A percentile compares a stretch with the other conserved stretches of the same genome.
These are phyloP conservation scores for Blastobotrys ciferrii DNA, from an alignment of 1,139 yeast species.

Conservation along the genomic window DNA sequence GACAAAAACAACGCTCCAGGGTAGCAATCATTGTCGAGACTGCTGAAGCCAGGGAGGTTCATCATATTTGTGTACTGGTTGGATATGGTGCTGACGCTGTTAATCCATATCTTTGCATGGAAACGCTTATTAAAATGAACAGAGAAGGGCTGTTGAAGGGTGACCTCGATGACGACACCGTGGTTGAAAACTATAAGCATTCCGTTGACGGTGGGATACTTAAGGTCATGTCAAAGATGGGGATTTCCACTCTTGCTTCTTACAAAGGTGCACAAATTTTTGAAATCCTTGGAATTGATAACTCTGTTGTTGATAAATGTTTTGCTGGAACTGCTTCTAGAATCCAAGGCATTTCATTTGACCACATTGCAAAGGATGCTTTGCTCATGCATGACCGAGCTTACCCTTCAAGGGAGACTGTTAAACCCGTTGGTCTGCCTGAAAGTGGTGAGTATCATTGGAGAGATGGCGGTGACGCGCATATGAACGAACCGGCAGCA, in stretches of 20 bases:
- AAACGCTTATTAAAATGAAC: constrained; percentile 82
- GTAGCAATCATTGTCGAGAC: constrained; percentile 90
- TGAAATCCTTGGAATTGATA: constrained; percentile 94
- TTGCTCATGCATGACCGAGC: constrained; percentile 91
- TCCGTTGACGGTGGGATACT: constrained; percentile 88
- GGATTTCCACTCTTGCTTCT: constrained; percentile 94
- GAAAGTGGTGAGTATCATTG: constrained; percentile 98
- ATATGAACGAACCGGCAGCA: constrained; percentile 91
- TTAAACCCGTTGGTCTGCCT: constrained; percentile 73
- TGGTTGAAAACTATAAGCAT: constrained; percentile 73
- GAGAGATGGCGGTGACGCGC: constrained; percentile 98
- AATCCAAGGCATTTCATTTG: constrained; percentile 93
- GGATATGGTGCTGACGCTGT: constrained; percentile 98
- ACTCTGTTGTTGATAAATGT: constrained; percentile 91
- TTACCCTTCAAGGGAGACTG: constrained; percentile 71
- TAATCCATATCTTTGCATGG: constrained; percentile 91
- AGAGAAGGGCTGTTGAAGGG: constrained; percentile 70
- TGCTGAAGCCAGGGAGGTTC: constrained; percentile 97
- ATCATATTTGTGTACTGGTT: constrained; percentile 88
- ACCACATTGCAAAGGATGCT: constrained; percentile 94
- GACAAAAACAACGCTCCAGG: constrained; percentile 94
- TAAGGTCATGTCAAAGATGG: constrained; percentile 99
- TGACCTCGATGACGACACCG: constrained; percentile 52
- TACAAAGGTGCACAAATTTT: constrained; percentile 98
- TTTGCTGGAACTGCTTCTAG: constrained; percentile 97